Conservation (phyloP, 2,329 filamentous ascomycete genomes). For the Cercospora sojina region DNA sequence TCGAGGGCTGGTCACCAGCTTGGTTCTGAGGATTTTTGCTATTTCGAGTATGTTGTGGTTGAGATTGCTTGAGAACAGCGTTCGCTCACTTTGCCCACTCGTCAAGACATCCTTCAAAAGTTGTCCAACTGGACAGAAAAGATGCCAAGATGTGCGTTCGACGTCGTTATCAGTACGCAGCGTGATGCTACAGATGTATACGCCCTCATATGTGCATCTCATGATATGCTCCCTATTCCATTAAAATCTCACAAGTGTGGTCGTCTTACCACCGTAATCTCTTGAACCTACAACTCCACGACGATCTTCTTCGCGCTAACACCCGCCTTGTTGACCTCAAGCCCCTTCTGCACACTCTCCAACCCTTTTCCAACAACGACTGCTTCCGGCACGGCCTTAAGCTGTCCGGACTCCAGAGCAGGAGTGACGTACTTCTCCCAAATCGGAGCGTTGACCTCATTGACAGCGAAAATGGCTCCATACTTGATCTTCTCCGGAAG, state of each 20-base stretch:
- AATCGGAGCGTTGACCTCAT: slow-evolving; percentile 28
- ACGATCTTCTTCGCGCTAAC: slow-evolving; percentile 39
- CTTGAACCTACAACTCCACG: slow-evolving; percentile 30
- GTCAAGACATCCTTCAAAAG: not conserved
- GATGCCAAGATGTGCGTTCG: not conserved
- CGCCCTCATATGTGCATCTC: not conserved
- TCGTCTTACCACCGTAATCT: not conserved
- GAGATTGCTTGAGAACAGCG: too few relatives aligned
- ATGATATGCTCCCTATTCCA: not conserved
- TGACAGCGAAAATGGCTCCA: slow-evolving; percentile 33
- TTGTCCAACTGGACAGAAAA: not conserved
- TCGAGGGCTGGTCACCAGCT: not conserved
- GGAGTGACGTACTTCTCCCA: slow-evolving; percentile 34
- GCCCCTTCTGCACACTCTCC: slow-evolving; percentile 35
- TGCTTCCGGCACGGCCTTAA: slow-evolving; percentile 39
- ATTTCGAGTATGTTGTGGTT: not conserved
- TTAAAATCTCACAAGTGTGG: not conserved
- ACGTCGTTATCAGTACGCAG: not conserved
- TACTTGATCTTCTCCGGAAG: slow-evolving; percentile 32
- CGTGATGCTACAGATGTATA: not conserved
- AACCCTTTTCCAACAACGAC: slow-evolving; percentile 42
- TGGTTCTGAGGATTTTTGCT: too few relatives aligned
- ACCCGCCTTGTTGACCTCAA: slow-evolving; percentile 36
- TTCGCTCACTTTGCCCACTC: not conserved
- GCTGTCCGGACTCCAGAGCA: slow-evolving; percentile 39